Evolutionary conservation across 805 yeast species (phyloP).

Genomic region (Torulaspora quercuum): DNA sequence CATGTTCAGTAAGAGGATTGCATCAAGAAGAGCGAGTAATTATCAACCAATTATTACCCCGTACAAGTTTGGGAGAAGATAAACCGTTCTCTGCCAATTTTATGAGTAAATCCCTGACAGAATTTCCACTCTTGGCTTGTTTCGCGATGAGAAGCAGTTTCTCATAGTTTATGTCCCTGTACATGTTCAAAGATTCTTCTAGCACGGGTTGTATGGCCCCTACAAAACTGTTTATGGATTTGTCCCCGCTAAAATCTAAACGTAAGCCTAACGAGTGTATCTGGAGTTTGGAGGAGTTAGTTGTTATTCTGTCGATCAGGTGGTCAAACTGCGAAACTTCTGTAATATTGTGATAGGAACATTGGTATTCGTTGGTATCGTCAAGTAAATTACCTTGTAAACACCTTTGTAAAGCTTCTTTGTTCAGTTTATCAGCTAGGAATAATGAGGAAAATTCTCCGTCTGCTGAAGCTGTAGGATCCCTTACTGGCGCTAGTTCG

Average conservation of each 20-base stretch:
- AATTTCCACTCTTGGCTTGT: conserved; percentile 8
- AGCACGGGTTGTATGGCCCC: conserved; percentile 24
- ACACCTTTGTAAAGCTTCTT: conserved; percentile 8
- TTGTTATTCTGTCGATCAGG: conserved; percentile 4
- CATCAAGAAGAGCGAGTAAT: conserved; percentile 9
- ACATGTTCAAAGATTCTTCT: conserved; percentile 26
- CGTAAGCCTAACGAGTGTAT: conserved; percentile 14
- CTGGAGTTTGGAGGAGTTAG: conserved; percentile 5
- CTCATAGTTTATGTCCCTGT: conserved; percentile 26
- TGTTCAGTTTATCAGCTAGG: conserved; percentile 8
- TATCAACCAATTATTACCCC: conserved; percentile 20
- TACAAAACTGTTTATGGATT: conserved; percentile 4
- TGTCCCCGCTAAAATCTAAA: conserved; percentile 2
- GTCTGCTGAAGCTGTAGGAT: conserved; percentile 1
- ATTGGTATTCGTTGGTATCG: conserved; percentile 8
- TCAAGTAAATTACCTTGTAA: conserved; percentile 3
- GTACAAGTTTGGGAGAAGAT: conserved; percentile 16
- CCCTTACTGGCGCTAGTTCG: neutral
- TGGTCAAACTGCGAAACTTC: conserved; percentile 7
- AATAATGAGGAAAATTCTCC: conserved; percentile 1
- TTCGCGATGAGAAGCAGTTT: conserved; percentile 29
- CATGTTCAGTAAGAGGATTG: too few species aligned
- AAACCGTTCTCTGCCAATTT: conserved; percentile 20
- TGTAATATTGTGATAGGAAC: conserved; percentile 11
- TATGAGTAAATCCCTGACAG: conserved; percentile 16